These are phyloP conservation scores for Fragilaria radians DNA, from an alignment of 108 stramenopile genomes.

Conservation along the genomic window DNA sequence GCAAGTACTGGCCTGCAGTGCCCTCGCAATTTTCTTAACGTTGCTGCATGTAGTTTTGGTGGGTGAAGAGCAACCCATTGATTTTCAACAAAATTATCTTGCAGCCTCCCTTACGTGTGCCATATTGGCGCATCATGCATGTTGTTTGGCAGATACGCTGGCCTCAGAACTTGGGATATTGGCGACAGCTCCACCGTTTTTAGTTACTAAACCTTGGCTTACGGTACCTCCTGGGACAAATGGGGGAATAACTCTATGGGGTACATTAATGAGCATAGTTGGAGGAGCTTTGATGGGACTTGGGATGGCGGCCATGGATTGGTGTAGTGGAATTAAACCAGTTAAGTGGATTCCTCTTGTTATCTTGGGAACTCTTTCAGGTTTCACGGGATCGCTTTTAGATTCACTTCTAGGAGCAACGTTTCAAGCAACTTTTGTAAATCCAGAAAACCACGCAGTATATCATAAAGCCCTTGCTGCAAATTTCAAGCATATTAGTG, in stretches of 20 bases:
- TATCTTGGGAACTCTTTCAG: slow-evolving; percentile 41
- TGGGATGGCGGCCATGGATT: slow-evolving; percentile 37
- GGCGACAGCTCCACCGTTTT: slow-evolving; percentile 35
- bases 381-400: slow-evolving; percentile 53
- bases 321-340: slow-evolving; percentile 24
- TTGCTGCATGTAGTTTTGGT: slow-evolving; percentile 40
- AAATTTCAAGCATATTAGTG: slow-evolving; percentile 23
- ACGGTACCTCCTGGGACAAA: slow-evolving; percentile 74
- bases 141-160: slow-evolving; percentile 72
- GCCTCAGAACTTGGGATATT: slow-evolving; percentile 82
- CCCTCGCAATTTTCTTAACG: slow-evolving; percentile 42
- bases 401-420: slow-evolving; percentile 81
- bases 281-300: slow-evolving; percentile 67
- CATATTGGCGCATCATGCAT: slow-evolving; percentile 72
- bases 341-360: slow-evolving; percentile 20
- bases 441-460: slow-evolving; percentile 46
- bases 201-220: slow-evolving; percentile 54
- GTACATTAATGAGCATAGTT: slow-evolving; percentile 45
- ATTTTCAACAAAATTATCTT: slow-evolving; percentile 7
- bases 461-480: slow-evolving; percentile 21
- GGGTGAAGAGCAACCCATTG: slow-evolving; percentile 41
- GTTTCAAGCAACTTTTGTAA: slow-evolving; percentile 58
- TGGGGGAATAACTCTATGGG: slow-evolving; percentile 62
- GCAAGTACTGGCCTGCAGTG: slow-evolving; percentile 69
- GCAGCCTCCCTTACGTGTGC: slow-evolving; percentile 51